Percentiles rank a stretch among this genome's conserved stretches.
These are phyloP conservation scores for Gypsophila paniculata DNA, from an alignment of 179 eudicot species.

Conservation along the genomic window DNA sequence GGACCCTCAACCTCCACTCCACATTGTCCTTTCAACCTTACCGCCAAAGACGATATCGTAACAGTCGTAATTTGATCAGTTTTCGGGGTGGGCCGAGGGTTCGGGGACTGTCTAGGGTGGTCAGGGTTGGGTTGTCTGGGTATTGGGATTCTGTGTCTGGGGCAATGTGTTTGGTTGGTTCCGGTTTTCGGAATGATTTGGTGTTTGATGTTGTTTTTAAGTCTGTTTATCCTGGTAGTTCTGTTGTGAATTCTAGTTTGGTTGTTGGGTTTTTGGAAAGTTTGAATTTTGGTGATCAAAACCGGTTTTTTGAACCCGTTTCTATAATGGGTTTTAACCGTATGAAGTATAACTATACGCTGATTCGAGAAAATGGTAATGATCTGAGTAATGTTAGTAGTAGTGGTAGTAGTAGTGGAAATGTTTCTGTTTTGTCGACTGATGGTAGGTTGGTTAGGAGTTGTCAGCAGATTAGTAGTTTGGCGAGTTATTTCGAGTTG, in stretches of 20 bases:
- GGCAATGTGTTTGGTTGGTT: conserved; percentile 75
- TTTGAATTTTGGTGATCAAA: conserved; percentile 29
- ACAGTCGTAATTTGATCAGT: conserved; percentile 14
- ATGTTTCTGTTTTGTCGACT: conserved; percentile 22
- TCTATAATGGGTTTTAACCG: conserved; percentile 50
- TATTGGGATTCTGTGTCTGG: conserved; percentile 62
- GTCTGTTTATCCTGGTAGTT: conserved; percentile 48
- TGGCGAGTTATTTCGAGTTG: conserved; percentile 44
- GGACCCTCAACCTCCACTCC: conserved; percentile 35
- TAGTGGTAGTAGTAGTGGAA: conserved; percentile 20
- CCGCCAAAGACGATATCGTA: conserved; percentile 30
- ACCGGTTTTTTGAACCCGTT: conserved; percentile 33
- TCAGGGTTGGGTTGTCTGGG: conserved; percentile 44
- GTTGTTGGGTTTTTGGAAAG: conserved; percentile 59
- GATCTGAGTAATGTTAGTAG: too few relatives aligned
- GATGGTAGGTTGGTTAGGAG: conserved; percentile 20
- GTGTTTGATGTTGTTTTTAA: conserved; percentile 45
- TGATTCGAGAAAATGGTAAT: too few relatives aligned
- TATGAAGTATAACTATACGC: conserved; percentile 49
- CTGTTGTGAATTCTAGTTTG: conserved; percentile 46
- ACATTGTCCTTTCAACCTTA: conserved; percentile 16
- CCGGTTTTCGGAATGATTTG: conserved; percentile 31
- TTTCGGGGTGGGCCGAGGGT: conserved; percentile 42
- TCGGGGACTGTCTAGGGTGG: conserved; percentile 7
- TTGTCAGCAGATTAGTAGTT: conserved; percentile 32